Evolutionary conservation across 108 stramenopile species (phyloP).

Genomic region (Cyclotella baltica): DNA sequence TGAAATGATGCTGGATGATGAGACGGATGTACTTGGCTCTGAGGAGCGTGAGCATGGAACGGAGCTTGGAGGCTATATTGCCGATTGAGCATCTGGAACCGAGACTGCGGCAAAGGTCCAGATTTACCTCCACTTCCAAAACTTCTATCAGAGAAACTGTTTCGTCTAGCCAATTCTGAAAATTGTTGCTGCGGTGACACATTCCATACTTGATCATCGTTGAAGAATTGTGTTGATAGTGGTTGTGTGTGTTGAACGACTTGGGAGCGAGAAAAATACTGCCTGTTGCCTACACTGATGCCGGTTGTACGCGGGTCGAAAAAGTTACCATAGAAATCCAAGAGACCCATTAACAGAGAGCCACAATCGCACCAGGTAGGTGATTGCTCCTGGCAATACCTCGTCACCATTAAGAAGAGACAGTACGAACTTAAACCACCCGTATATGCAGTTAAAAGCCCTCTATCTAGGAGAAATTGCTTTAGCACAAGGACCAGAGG

Average conservation of each 20-base stretch:
- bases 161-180: slow-evolving; percentile 51
- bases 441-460: slow-evolving; percentile 88
- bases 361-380: slow-evolving; percentile 83
- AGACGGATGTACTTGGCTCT: not conserved
- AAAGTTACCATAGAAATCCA: slow-evolving; percentile 94
- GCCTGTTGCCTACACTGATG: slow-evolving; percentile 72
- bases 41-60: slow-evolving; percentile 18
- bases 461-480: slow-evolving; percentile 89
- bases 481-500: slow-evolving; percentile 83
- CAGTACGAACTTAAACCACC: slow-evolving; percentile 93
- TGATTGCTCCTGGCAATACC: slow-evolving; percentile 89
- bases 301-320: slow-evolving; percentile 93
- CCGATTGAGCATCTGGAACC: slow-evolving; percentile 40
- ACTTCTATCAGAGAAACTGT: slow-evolving; percentile 55
- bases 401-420: slow-evolving; percentile 90
- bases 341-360: slow-evolving; percentile 88
- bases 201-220: slow-evolving; percentile 17
- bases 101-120: slow-evolving; percentile 23
- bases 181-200: slow-evolving; percentile 20
- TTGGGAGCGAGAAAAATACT: slow-evolving; percentile 78
- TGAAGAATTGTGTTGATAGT: slow-evolving; percentile 3
- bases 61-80: slow-evolving; percentile 35
- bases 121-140: not conserved
- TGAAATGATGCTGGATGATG: slow-evolving; percentile 19
- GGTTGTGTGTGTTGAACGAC: slow-evolving; percentile 29